Evolutionary conservation across 2,329 filamentous ascomycete species (phyloP), one percentile per base, ranked within the genome.

Genomic region (Aspergillus sp.): DNA sequence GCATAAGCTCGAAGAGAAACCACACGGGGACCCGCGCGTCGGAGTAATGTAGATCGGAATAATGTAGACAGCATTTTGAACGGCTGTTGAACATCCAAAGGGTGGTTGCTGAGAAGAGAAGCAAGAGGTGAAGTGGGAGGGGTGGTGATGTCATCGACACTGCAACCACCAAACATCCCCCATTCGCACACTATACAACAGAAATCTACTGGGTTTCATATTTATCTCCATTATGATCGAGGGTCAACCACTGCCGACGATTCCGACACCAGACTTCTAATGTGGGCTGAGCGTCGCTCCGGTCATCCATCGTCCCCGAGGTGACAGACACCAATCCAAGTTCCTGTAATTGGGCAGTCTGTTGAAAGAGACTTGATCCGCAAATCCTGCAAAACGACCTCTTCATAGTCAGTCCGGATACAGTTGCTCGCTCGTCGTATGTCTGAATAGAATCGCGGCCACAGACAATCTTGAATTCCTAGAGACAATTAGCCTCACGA

Each of bases 311-410:
- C 1, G 63, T 68, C 7, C 66, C 66, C 4, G 54, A 55, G 4
- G 66, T 60, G 17, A 66, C 60, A 1, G 57, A 45, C 5, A 64
- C 19, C 13, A 59, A 22, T 7, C 45, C 45, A 3, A 9, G 22
- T 19, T 56, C 22, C 7, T 55, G 52, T 11, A 59, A 31, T 1
- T 19, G 45, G 0, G 54, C 61, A 1, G 46, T 60, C 0, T 28
- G 23, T 2, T 61, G 49, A 57, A 51, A 69, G 9, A 61, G 57
- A 17, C 15, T 52, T 0, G 69, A 71, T 19, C 69, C 65, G 38
- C 69, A 71, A 8, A 57, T 63, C 2, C 43, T 57, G 54, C 69
- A 71, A 45, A 71, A 71, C 1, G 64, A 62, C 3, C 67, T 64
- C 28, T 63, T 31, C 19, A 70, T 43, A 3, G 57, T 31, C 17